These are phyloP conservation scores for Geotrichum reessii DNA, from an alignment of 1,139 yeast species.

Conservation along the genomic window DNA sequence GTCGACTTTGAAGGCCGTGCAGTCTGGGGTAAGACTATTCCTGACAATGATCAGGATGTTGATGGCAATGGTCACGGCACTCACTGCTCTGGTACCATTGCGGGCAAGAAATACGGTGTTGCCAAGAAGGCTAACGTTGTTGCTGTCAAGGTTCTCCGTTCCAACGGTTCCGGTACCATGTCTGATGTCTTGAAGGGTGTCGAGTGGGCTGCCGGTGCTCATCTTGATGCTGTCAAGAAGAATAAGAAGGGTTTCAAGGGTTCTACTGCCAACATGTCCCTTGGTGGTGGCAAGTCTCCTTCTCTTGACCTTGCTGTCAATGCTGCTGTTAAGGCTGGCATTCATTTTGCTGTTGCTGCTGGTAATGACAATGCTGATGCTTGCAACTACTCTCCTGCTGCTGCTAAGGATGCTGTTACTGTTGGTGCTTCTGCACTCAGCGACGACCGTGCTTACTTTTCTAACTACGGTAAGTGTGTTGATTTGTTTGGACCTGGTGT, in stretches of 20 bases:
- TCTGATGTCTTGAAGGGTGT: constrained; percentile 47
- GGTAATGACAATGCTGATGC: constrained; percentile 63
- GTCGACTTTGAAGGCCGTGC: constrained; percentile 88
- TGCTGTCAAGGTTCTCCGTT: constrained; percentile 51
- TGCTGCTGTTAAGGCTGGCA: constrained; percentile 54
- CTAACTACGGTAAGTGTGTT: constrained; percentile 62
- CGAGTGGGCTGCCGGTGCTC: constrained; percentile 40
- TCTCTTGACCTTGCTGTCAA: constrained; percentile 51
- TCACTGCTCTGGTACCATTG: constrained; percentile 56
- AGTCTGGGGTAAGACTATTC: constrained; percentile 86
- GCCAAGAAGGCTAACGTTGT: constrained; percentile 59
- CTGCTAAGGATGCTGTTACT: constrained; percentile 53
- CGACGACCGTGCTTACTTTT: constrained; percentile 53
- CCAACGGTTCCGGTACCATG: constrained; percentile 47
- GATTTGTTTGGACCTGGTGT: constrained; percentile 62
- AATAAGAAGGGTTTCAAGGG: constrained; percentile 50
- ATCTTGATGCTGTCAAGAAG: constrained; percentile 34
- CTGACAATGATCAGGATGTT: constrained; percentile 69
- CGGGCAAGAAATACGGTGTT: constrained; percentile 54
- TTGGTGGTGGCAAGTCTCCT: constrained; percentile 55
- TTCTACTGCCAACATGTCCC: constrained; percentile 55
- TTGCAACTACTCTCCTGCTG: constrained; percentile 57
- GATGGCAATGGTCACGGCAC: constrained; percentile 94
- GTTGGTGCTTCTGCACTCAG: constrained; percentile 52
- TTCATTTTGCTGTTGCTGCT: constrained; percentile 61